These are phyloP conservation scores for Ascochyta clinopodiicola DNA, from an alignment of 2,329 filamentous ascomycete genomes.

Conservation along the genomic window DNA sequence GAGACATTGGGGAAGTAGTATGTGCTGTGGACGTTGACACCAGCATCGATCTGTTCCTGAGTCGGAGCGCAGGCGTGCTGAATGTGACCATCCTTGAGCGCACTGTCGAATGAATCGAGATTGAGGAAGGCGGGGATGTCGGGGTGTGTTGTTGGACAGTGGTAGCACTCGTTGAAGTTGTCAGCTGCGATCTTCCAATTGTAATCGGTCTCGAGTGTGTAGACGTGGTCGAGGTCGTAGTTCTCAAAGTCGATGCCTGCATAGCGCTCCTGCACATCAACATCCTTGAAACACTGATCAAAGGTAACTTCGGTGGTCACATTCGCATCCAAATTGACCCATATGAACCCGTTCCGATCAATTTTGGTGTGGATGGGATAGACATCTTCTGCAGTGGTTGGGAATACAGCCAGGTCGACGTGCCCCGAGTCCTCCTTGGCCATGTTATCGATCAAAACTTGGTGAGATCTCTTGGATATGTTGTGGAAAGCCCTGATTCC, in stretches of 20 bases:
- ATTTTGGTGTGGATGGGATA: conserved; percentile 30
- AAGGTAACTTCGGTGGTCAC: conserved; percentile 1
- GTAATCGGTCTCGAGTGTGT: conserved; percentile 31
- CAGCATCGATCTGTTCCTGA: conserved; percentile 23
- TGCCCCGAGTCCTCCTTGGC: conserved; percentile 50
- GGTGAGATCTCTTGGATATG: conserved; percentile 48
- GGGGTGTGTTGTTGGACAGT: conserved; percentile 65
- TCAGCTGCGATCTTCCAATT: conserved; percentile 50
- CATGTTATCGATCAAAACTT: conserved; percentile 33
- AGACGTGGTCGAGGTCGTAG: conserved; percentile 34
- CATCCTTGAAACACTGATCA: conserved; percentile 24
- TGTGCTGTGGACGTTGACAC: conserved; percentile 33
- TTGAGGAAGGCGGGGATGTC: conserved; percentile 64
- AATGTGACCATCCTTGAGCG: conserved; percentile 32
- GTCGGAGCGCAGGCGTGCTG: conserved; percentile 34
- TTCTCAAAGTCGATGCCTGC: conserved; percentile 25
- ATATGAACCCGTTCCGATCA: conserved; percentile 31
- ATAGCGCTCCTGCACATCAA: conserved; percentile 33
- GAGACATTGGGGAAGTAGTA: conserved; percentile 38
- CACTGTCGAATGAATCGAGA: conserved; percentile 57
- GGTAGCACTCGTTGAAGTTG: conserved; percentile 72
- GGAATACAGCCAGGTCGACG: conserved; percentile 40
- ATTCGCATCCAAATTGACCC: conserved; percentile 28
- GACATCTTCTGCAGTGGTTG: conserved; percentile 37
- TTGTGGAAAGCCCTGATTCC: conserved; percentile 45